Base-by-base conservation (phyloP, 163 green algal genomes). In the Scenedesmus sp. region DNA sequence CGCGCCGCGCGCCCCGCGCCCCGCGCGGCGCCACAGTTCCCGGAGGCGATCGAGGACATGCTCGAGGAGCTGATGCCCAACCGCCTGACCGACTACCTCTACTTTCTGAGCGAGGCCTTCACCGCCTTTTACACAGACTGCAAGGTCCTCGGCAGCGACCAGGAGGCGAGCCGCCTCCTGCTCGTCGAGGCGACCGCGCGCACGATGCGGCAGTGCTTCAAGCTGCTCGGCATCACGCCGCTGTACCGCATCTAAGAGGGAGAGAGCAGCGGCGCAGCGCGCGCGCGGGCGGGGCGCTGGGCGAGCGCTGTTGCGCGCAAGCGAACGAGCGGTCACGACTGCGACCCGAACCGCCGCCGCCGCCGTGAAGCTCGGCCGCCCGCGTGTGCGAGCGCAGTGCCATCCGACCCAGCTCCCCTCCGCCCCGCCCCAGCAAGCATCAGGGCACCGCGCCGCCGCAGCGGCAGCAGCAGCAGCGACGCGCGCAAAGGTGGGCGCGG, bases 121-220 rank as follows among this genome's bases (percentile, higher is more conserved):
- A 98, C 91, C 76, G 75, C 87, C 26, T 99, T 99, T 81, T 99
- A 99, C 87, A 90, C 84, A 1, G 92, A 97, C 53, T 98, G 94
- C 91, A 93, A 97, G 86, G 94, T 99, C 60, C 50, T 98, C n/a
- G 95, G 95, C 64, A 85, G 60, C 44, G 87, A 93, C 28, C 50
- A 97, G 81, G 92, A 99, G 81, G 88, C 89, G 29, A 93, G 81
- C 31, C 88, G 96, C 4, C 87, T 99, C 80, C 83, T 98, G 72
- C 86, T 99, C 72, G 93, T 86, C 78, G 91, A 98, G 83, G 92
- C 94, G 5, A 97, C 94, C 0, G 94, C 93, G 18, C 78, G 93
- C 2, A 81, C 96, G 14, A 98, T 99, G 92, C 86, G 94, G n/a
- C 84, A 95, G 84, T 98, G 94, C 87, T 96, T 99, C 63, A 45